Evolutionary conservation across 2,329 filamentous ascomycete species (phyloP), one percentile per base, ranked within the genome.

Genomic region (Myriosclerotinia scirpicola): DNA sequence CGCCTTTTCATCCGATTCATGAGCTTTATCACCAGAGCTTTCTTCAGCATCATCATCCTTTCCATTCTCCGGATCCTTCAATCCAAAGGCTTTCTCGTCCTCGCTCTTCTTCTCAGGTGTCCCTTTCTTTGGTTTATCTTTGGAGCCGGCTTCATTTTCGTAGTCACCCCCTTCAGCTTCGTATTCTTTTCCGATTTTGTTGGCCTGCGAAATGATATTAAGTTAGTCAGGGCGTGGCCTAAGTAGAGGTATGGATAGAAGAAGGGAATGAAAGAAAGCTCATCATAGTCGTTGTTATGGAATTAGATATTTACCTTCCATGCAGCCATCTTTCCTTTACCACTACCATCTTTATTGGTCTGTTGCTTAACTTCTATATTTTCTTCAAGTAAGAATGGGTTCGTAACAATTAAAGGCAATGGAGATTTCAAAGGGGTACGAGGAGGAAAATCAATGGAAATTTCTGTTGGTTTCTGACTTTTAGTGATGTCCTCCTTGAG

Each of bases 241-340:
- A 17, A 40, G 30, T 17, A 38, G 42, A 38, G 1, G 8, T 22
- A 36, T 20, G 48, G n/a, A 59, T 15, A 6, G 7, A n/a, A 40
- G 30, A n/a, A 8, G 8, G 15, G 1, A 20, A 22, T n/a, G 26
- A 11, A 50, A 40, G 26, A 55, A 22, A 20, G 6, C 30, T n/a
- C 5, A 4, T 17, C 15, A 36, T 60, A 1, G 34, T 36, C 6
- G 3, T 17, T 22, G 42, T 3, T 60, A n/a, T 15, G 30, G 8
- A 14, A 50, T 38, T 44, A 38, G 34, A 26, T 30, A 63, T 62
- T 48, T 60, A 72, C 80, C 76, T 81, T 82, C 80, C 80, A 82
- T 54, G 80, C 80, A 61, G 78, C 78, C 80, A 79, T 79, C 70
- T 81, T 76, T 5, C 79, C 80, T 70, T 81, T 80, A n/a, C 80